Percentiles rank a stretch among this genome's conserved stretches.
phyloP scores from a whole-genome alignment of 2,329 filamentous ascomycete genomes.

The Atkinsonella hypoxylon region DNA sequence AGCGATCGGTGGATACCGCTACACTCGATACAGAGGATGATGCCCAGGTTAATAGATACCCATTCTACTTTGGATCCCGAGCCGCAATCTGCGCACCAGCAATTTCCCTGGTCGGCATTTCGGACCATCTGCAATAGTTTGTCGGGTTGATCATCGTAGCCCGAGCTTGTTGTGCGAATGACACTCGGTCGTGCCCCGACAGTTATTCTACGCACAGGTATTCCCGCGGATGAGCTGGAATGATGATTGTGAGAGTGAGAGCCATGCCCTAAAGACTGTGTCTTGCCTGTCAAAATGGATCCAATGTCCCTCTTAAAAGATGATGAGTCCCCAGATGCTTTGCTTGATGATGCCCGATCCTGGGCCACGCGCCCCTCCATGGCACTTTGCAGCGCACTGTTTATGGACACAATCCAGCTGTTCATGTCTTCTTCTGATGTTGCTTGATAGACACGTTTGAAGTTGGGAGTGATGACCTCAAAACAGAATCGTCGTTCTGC shows the following conservation, averaged over 20 bases:
- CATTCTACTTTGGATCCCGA: slow-evolving; percentile 90
- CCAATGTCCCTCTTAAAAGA: slow-evolving; percentile 76
- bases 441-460: slow-evolving; percentile 91
- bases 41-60: slow-evolving; percentile 96
- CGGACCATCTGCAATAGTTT: slow-evolving; percentile 78
- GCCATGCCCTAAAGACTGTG: slow-evolving; percentile 52
- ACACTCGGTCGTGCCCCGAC: slow-evolving; percentile 77
- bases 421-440: slow-evolving; percentile 98
- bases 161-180: slow-evolving; percentile 54
- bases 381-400: slow-evolving; percentile 92
- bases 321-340: slow-evolving; percentile 34
- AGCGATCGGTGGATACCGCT: slow-evolving; percentile 94
- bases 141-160: slow-evolving; percentile 71
- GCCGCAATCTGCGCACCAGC: slow-evolving; percentile 87
- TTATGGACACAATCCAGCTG: slow-evolving; percentile 91
- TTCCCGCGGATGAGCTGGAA: slow-evolving; percentile 32
- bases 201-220: slow-evolving; percentile 74
- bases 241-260: slow-evolving; percentile 35
- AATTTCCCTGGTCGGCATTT: slow-evolving; percentile 84
- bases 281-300: slow-evolving; percentile 86
- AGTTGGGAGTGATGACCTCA: slow-evolving; percentile 94
- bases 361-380: slow-evolving; percentile 66
- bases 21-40: slow-evolving; percentile 94
- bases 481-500: slow-evolving; percentile 95
- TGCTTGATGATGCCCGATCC: slow-evolving; percentile 34